These are phyloP conservation scores for Wallacemonas sp. DNA, from an alignment of 208 protist genomes.

Conservation along the genomic window DNA sequence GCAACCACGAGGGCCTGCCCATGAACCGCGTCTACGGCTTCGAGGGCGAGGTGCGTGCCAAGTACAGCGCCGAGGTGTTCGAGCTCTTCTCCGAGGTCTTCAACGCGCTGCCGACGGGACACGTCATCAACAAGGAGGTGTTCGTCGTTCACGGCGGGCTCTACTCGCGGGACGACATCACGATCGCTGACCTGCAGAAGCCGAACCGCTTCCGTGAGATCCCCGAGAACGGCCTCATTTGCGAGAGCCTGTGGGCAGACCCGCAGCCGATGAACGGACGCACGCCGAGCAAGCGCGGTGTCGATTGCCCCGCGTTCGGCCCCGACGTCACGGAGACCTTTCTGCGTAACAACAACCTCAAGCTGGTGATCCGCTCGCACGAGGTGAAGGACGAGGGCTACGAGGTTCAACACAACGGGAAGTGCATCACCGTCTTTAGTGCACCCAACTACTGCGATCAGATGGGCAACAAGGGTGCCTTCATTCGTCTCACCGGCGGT, in stretches of 20 bases:
- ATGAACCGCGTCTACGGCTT: constrained; percentile 99
- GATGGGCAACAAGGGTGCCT: constrained; percentile 92
- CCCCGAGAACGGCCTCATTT: constrained; percentile 95
- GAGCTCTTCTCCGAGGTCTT: constrained; percentile 97
- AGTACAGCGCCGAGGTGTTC: constrained; percentile 93
- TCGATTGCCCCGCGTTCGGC: constrained; percentile 95
- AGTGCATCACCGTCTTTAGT: constrained; percentile 96
- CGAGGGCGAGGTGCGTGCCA: constrained; percentile 96
- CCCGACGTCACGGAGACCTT: constrained; percentile 97
- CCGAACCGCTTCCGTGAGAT: constrained; percentile 95
- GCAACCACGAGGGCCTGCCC: constrained; percentile 96
- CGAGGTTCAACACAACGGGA: constrained; percentile 92
- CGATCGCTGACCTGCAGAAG: constrained; percentile 95
- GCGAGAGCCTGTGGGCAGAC: constrained; percentile 97
- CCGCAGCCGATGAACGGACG: constrained; percentile 93
- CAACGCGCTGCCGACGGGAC: constrained; percentile 92
- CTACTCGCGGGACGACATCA: constrained; percentile 95
- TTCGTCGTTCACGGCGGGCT: constrained; percentile 97
- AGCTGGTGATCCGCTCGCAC: constrained; percentile 96
- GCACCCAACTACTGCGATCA: constrained; percentile 99
- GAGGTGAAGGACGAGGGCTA: constrained; percentile 98
- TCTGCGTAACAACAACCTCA: constrained; percentile 93
- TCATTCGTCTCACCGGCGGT: constrained; percentile 84
- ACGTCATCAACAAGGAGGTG: constrained; percentile 93
- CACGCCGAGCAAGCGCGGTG: constrained; percentile 94